Base-by-base conservation (phyloP, 164 flowering plant species). In the Aristolochia fimbriata region DNA sequence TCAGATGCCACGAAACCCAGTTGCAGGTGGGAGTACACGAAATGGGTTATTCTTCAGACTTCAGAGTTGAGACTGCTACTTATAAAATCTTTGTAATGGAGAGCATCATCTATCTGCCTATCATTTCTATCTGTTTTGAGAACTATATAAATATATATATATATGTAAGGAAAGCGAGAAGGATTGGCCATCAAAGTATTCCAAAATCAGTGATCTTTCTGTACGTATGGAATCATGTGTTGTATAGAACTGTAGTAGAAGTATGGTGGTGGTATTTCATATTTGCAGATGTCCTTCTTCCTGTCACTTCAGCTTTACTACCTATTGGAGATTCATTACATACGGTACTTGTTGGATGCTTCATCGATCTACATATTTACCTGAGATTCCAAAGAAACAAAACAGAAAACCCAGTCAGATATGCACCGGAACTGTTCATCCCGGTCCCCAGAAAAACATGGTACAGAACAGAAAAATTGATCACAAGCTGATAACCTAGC, bases 171-270 rank as follows among this genome's bases (percentile, higher is more conserved):
- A 55, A 62, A 24, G 25, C 46, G 33, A n/a, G 57, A 43, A 27
- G 57, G 58, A 37, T 43, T 48, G 51, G 49, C 47, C 20, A 11
- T 17, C 12, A 11, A n/a, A 16, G 53, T 50, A 16, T 50, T 60
- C 63, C 25, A 43, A 62, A 52, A 62, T 62, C 65, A 62, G 65
- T 62, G 41, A n/a, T 51, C 55, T 61, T 57, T 53, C 49, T 62
- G 65, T 62, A 62, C 45, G 33, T 49, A 60, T 47, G 57, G 48
- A 30, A 51, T 33, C n/a, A n/a, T n/a, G 57, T 52, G 65, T 62
- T n/a, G 23, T 62, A 27, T 59, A 16, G 33, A n/a, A 62, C 50
- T 62, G 53, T 62, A 57, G 62, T n/a, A n/a, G n/a, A n/a, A 23
- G 19, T 46, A 6, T 61, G 63, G 33, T 61, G 56, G 11, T 31